These are phyloP conservation scores for Ganoderma lingzhi DNA, from an alignment of 1,284 basidiomycete species.

Conservation along the genomic window DNA sequence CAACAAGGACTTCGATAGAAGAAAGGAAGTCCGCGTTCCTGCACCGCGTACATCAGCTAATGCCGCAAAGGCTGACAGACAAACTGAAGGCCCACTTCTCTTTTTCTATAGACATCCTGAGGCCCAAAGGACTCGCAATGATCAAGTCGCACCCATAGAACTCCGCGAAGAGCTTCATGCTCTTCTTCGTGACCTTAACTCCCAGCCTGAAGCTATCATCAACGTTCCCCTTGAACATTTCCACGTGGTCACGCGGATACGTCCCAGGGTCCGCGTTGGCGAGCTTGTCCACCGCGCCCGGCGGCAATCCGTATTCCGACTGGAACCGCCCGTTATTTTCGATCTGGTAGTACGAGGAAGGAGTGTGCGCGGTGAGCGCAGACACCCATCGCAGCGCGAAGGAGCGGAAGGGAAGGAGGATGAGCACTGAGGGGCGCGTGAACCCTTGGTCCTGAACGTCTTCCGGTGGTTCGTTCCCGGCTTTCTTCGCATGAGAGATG, in stretches of 20 bases:
- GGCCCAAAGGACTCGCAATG: constrained; percentile 91
- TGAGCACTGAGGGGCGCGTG: constrained; percentile 92
- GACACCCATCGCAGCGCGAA: constrained; percentile 84
- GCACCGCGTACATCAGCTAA: not conserved
- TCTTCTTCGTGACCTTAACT: constrained; percentile 92
- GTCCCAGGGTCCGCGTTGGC: constrained; percentile 73
- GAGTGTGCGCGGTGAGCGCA: constrained; percentile 74
- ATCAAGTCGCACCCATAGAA: constrained; percentile 95
- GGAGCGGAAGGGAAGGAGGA: constrained; percentile 93
- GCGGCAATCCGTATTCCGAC: constrained; percentile 85
- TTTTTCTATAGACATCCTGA: constrained; percentile 94
- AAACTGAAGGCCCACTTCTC: constrained; percentile 71
- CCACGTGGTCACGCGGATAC: constrained; percentile 91
- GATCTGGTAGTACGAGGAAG: constrained; percentile 72
- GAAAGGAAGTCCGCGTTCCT: constrained; percentile 91
- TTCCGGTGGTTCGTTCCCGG: constrained; percentile 62
- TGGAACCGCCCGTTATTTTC: constrained; percentile 89
- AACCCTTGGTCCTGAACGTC: constrained; percentile 97
- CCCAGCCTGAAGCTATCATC: constrained; percentile 97
- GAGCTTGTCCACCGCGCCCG: constrained; percentile 86
- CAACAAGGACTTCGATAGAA: constrained; percentile 92
- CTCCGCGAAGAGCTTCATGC: constrained; percentile 85
- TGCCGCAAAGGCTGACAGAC: not conserved
- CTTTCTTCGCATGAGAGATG: constrained; percentile 72
- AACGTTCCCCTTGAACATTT: constrained; percentile 96